A percentile compares a stretch with the other conserved stretches of the same genome.
Conservation (phyloP, 1,284 basidiomycete genomes). For the Puccinia coronata region DNA sequence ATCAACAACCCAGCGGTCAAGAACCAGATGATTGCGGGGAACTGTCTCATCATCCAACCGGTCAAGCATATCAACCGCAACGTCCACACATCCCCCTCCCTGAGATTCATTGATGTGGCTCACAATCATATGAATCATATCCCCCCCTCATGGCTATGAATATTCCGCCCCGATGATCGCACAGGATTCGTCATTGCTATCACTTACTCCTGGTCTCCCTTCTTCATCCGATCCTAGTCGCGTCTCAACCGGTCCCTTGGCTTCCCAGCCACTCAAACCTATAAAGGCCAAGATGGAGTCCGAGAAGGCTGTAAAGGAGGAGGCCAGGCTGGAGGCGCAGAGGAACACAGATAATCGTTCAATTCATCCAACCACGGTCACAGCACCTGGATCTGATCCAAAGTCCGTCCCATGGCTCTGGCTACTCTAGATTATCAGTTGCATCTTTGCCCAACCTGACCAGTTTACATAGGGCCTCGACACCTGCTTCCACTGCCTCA, state of each 20-base stretch:
- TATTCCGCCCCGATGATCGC: conserved; percentile 46
- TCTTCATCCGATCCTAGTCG: conserved; percentile 7
- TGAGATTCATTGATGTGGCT: conserved; percentile 34
- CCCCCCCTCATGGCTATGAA: conserved; percentile 42
- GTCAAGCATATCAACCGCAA: conserved; percentile 61
- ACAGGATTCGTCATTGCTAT: conserved; percentile 36
- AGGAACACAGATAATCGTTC: conserved; percentile 40
- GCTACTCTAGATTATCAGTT: conserved; percentile 44
- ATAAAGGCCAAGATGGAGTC: conserved; percentile 90
- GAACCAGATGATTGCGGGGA: conserved; percentile 55
- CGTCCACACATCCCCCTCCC: conserved; percentile 53
- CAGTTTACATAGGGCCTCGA: conserved; percentile 46
- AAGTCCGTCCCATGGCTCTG: conserved; percentile 45
- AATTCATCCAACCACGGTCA: conserved; percentile 48
- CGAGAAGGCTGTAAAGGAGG: conserved; percentile 76
- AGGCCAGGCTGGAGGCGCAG: conserved; percentile 65
- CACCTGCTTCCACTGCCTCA: conserved; percentile 45
- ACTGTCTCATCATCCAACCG: conserved; percentile 57
- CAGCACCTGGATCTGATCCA: conserved; percentile 26
- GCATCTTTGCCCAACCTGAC: conserved; percentile 49
- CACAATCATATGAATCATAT: conserved; percentile 30
- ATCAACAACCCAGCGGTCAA: conserved; percentile 20
- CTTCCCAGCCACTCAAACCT: conserved; percentile 65
- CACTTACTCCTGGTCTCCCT: conserved; percentile 36
- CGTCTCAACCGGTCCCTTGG: conserved; percentile 59